Conservation (phyloP, 371 early-diverging fungal species). For the Smittium culicis region DNA sequence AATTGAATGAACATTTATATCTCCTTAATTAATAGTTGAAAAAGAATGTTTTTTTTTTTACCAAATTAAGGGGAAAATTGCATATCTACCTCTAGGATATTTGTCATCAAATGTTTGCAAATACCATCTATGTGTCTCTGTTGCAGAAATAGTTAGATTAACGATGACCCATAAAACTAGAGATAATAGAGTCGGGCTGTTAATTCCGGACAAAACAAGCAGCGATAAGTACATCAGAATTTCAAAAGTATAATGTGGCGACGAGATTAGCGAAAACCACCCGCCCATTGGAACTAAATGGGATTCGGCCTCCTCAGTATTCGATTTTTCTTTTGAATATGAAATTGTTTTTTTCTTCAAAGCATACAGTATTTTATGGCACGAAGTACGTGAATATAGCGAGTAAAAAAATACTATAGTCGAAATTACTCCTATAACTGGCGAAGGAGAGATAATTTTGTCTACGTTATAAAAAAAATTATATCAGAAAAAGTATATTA, state of each 20-base stretch:
- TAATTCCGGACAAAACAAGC: conserved; percentile 26
- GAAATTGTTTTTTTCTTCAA: neutral
- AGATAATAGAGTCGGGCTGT: conserved; percentile 31
- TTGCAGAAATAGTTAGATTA: conserved; percentile 47
- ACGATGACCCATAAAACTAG: conserved; percentile 41
- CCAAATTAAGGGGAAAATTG: conserved; percentile 21
- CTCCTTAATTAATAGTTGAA: too few relatives aligned
- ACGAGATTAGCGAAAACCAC: conserved; percentile 48
- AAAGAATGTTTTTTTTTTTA: too few relatives aligned
- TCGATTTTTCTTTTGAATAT: neutral
- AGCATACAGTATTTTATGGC: conserved; percentile 1
- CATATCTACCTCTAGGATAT: conserved; percentile 21
- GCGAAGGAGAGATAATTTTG: neutral
- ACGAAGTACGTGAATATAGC: neutral
- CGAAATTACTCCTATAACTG: neutral
- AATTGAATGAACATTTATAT: too few relatives aligned
- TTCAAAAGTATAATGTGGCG: conserved; percentile 61
- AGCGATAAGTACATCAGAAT: conserved; percentile 50
- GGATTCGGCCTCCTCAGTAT: neutral
- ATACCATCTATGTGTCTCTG: conserved; percentile 51
- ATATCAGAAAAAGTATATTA: too few relatives aligned
- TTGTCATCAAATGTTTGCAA: conserved; percentile 32
- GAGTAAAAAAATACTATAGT: conserved; percentile 4
- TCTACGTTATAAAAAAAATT: neutral
- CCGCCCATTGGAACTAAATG: conserved; percentile 53